Evolutionary conservation across 768 basidiomycete species (phyloP).

Genomic region (Leccinum disarticulatum): DNA sequence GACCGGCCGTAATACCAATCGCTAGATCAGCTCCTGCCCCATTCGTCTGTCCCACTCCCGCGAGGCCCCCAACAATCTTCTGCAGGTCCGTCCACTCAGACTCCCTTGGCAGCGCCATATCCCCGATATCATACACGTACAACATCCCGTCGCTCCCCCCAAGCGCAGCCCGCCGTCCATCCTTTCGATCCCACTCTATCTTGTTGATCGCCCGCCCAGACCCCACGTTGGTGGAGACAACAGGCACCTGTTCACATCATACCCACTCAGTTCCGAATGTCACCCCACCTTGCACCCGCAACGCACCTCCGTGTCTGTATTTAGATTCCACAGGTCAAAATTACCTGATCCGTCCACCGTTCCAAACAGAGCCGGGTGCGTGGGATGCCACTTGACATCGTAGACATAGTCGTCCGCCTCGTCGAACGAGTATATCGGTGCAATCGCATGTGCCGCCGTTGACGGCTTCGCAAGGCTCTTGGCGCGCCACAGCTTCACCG

Average conservation of each 20-base stretch:
- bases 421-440: constrained; percentile 90
- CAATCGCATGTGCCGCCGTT: constrained; percentile 49
- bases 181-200: constrained; percentile 90
- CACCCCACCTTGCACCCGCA: not conserved
- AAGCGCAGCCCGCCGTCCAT: constrained; percentile 85
- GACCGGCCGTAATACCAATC: constrained; percentile 35
- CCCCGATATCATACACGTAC: constrained; percentile 94
- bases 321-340: constrained; percentile 98
- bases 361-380: constrained; percentile 92
- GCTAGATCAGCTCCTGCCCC: constrained; percentile 34
- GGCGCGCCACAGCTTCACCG: constrained; percentile 93
- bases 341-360: constrained; percentile 92
- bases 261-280: constrained; percentile 4
- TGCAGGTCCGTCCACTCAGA: constrained; percentile 94
- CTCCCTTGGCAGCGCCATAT: constrained; percentile 85
- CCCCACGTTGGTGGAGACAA: constrained; percentile 81
- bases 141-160: constrained; percentile 91
- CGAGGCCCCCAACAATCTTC: constrained; percentile 74
- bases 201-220: constrained; percentile 90
- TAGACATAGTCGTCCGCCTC: constrained; percentile 99
- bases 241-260: constrained; percentile 66
- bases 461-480: constrained; percentile 76
- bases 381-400: constrained; percentile 97
- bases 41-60: constrained; percentile 46
- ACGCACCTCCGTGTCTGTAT: constrained; percentile 92